Evolutionary conservation across 2,329 filamentous ascomycete species (phyloP).

Genomic region (Rutstroemia sp.): DNA sequence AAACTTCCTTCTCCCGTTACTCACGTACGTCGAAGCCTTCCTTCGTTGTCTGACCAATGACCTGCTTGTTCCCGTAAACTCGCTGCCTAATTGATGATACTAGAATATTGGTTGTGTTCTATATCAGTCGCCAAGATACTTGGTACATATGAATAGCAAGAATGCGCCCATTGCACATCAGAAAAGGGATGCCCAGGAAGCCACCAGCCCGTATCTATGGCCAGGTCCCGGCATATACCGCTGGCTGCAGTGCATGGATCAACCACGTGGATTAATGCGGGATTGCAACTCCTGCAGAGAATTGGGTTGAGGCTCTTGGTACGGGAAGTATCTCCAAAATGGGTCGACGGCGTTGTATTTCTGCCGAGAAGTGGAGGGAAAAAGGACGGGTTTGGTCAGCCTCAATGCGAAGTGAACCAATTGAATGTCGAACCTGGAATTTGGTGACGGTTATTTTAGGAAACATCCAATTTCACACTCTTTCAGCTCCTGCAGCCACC

Average conservation of each 20-base stretch:
- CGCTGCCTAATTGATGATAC: constrained; percentile 4
- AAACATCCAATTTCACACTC: background rate
- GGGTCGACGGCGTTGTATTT: too few relatives aligned
- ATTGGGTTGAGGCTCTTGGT: background rate
- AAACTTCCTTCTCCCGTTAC: background rate
- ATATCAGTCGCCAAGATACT: background rate
- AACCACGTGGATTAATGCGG: background rate
- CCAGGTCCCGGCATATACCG: background rate
- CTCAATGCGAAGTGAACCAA: background rate
- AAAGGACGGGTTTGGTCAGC: background rate
- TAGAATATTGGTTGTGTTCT: too few relatives aligned
- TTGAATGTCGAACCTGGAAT: background rate
- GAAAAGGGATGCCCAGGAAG: background rate
- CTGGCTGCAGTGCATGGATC: background rate
- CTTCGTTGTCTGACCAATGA: background rate
- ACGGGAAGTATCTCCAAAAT: background rate
- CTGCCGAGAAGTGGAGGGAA: too few relatives aligned
- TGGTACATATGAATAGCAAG: background rate
- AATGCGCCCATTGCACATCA: background rate
- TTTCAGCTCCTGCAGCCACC: constrained; percentile 9
- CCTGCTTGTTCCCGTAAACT: background rate
- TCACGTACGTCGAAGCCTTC: background rate
- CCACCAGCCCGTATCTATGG: background rate
- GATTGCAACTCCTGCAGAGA: background rate
- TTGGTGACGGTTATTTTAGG: background rate